These are phyloP conservation scores for Bipolaris zeicola DNA, from an alignment of 2,329 filamentous ascomycete species.

Conservation along the genomic window DNA sequence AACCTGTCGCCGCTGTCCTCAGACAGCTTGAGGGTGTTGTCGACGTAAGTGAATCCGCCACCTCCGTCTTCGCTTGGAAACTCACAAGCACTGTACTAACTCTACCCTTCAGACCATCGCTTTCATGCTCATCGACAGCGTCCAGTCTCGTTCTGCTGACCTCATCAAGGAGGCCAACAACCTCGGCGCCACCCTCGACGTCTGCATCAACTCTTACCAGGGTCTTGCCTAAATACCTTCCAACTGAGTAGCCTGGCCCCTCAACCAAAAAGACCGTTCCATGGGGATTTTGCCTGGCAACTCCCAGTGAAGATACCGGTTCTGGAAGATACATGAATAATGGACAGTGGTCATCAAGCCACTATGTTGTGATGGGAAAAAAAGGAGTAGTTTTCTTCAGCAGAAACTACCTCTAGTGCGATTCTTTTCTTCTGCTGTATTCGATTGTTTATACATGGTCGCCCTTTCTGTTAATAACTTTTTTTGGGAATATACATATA, in stretches of 20 bases:
- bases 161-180: not conserved
- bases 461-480: not conserved
- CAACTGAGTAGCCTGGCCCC: not conserved
- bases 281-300: not conserved
- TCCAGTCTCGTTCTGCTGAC: constrained; percentile 1
- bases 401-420: not conserved
- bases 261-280: not conserved
- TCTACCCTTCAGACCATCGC: not conserved
- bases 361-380: too few species aligned
- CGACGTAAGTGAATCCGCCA: constrained; percentile 16
- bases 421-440: not conserved
- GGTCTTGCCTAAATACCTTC: not conserved
- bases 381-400: not conserved
- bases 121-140: not conserved
- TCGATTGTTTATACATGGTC: not conserved
- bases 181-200: not conserved
- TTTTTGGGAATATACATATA: not conserved
- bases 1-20: constrained; percentile 20
- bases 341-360: not conserved
- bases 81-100: not conserved
- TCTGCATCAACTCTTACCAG: not conserved
- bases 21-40: constrained; percentile 19
- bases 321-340: not conserved
- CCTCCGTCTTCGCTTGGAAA: too few species aligned
- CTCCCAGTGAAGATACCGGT: not conserved